These are phyloP conservation scores for Truncatella angustata DNA, from an alignment of 2,329 filamentous ascomycete genomes.

Conservation along the genomic window DNA sequence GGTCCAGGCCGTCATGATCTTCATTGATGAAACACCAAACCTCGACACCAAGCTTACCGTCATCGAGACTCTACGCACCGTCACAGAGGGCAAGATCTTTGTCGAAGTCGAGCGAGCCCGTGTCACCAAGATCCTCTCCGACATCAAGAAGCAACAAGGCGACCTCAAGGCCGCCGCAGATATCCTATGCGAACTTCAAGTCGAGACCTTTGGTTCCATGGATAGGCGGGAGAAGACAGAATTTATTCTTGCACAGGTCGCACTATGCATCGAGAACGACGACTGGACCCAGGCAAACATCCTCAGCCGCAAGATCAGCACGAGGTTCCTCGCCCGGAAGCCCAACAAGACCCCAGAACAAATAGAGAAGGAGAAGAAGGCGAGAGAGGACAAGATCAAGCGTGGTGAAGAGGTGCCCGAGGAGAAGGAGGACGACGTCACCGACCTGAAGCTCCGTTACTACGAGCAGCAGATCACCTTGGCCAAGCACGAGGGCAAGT, in stretches of 20 bases:
- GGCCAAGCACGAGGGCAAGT: constrained; percentile 96
- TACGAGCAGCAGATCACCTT: constrained; percentile 97
- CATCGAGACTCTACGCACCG: constrained; percentile 92
- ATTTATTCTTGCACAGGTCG: constrained; percentile 94
- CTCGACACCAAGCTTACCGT: constrained; percentile 86
- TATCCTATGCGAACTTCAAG: constrained; percentile 94
- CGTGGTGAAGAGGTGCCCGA: constrained; percentile 76
- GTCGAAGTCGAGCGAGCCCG: constrained; percentile 97
- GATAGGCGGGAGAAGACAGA: constrained; percentile 95
- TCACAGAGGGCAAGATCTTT: constrained; percentile 99
- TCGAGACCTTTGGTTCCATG: constrained; percentile 99
- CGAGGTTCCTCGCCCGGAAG: constrained; percentile 84
- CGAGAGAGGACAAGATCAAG: constrained; percentile 80
- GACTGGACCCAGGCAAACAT: constrained; percentile 97
- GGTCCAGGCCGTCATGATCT: constrained; percentile 94
- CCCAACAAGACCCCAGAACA: constrained; percentile 88
- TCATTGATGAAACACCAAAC: constrained; percentile 82
- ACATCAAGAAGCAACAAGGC: constrained; percentile 96
- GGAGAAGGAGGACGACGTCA: constrained; percentile 83
- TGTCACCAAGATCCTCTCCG: constrained; percentile 89
- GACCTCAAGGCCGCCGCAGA: constrained; percentile 88
- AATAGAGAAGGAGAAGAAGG: constrained; percentile 86
- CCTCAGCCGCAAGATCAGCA: constrained; percentile 94
- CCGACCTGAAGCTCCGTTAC: constrained; percentile 91
- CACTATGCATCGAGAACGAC: constrained; percentile 88